These are phyloP conservation scores for Panellus pusillus DNA, from an alignment of 768 basidiomycete species.

Conservation along the genomic window DNA sequence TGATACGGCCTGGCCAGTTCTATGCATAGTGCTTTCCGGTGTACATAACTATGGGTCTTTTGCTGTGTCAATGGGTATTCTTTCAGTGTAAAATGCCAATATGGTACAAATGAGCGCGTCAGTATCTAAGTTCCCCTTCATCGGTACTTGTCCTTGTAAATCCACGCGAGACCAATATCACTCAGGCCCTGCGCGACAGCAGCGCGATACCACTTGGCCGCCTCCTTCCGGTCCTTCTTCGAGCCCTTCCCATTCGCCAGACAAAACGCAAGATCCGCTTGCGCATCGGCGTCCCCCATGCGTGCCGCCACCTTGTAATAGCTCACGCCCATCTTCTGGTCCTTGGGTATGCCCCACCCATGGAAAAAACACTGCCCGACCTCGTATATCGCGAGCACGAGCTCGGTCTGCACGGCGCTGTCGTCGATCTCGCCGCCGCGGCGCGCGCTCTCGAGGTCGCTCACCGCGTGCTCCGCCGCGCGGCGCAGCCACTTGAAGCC, in stretches of 20 bases:
- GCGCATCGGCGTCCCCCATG: slow-evolving; percentile 85
- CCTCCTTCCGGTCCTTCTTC: slow-evolving; percentile 84
- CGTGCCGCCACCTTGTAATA: slow-evolving; percentile 84
- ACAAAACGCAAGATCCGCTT: slow-evolving; percentile 83
- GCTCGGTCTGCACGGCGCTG: slow-evolving; percentile 67
- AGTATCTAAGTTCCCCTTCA: slow-evolving; percentile 18
- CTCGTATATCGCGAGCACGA: slow-evolving; percentile 88
- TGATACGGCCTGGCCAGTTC: no score
- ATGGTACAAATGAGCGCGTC: not conserved
- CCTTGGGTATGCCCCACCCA: slow-evolving; percentile 86
- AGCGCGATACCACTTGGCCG: slow-evolving; percentile 89
- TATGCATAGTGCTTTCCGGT: no score
- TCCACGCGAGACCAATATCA: slow-evolving; percentile 86
- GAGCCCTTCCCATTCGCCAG: slow-evolving; percentile 85
- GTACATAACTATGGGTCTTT: no score
- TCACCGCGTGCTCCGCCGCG: slow-evolving; percentile 80
- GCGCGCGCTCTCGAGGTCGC: slow-evolving; percentile 67
- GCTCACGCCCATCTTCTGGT: slow-evolving; percentile 87
- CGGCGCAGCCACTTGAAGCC: slow-evolving; percentile 83
- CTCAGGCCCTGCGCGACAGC: slow-evolving; percentile 77
- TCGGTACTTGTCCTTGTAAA: slow-evolving; percentile 85
- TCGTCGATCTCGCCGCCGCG: slow-evolving; percentile 47
- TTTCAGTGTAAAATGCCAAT: no score
- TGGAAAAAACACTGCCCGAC: slow-evolving; percentile 92
- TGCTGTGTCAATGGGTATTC: no score